phyloP scores from a whole-genome alignment of 179 eudicot genomes.

The Beta macrorhiza region DNA sequence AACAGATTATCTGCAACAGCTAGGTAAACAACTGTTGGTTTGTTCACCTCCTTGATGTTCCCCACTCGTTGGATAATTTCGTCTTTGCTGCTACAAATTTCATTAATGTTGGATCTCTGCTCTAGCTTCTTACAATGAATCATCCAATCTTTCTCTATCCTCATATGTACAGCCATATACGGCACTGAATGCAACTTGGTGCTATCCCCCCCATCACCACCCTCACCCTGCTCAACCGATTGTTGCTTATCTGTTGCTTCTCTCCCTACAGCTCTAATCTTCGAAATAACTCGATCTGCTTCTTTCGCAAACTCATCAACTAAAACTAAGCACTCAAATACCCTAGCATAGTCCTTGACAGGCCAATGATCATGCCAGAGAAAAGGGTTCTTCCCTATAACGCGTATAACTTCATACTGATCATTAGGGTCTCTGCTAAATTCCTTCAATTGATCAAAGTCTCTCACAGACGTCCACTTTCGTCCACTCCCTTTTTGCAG shows the following conservation, averaged over 20 bases:
- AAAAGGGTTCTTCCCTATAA: conserved; percentile 84
- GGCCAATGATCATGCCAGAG: conserved; percentile 99
- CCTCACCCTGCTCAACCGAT: conserved; percentile 13
- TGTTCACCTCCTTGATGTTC: conserved; percentile 45
- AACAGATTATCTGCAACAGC: conserved; percentile 88
- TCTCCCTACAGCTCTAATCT: conserved; percentile 53
- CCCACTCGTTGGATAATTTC: conserved; percentile 77
- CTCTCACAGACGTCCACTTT: conserved; percentile 75
- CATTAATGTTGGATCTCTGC: conserved; percentile 53
- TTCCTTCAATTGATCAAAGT: conserved; percentile 66
- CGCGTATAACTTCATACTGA: conserved; percentile 47
- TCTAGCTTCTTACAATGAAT: conserved; percentile 85
- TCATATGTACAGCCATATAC: conserved; percentile 89
- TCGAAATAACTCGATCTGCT: conserved; percentile 73
- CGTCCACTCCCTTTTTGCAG: conserved; percentile 88
- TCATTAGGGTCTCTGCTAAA: conserved; percentile 48
- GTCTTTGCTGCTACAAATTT: conserved; percentile 87
- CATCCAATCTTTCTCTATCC: conserved; percentile 97
- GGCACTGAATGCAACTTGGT: conserved; percentile 29
- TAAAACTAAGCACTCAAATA: conserved; percentile 78
- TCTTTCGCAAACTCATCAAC: conserved; percentile 66
- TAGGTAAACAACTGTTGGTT: conserved; percentile 64
- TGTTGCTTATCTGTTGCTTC: conserved; percentile 21
- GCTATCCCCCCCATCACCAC: conserved; percentile 5
- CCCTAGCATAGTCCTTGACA: conserved; percentile 67